Base-by-base conservation (phyloP, 495 filamentous ascomycete species). In the Sporormia fimetaria region DNA sequence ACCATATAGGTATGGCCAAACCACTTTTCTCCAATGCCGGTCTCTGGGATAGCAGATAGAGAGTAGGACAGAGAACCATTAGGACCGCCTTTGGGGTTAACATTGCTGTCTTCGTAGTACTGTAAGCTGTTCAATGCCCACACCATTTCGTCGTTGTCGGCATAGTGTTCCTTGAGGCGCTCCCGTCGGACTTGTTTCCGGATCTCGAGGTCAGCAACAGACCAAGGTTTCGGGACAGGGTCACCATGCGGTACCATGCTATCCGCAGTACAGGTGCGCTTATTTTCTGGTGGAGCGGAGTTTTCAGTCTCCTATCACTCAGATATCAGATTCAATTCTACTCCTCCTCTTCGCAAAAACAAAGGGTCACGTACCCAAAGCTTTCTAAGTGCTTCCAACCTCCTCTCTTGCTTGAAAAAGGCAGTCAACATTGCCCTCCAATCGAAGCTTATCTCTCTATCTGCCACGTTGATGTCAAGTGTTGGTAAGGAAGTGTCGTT, bases 61-160 rank as follows among this genome's bases (percentile, higher is more conserved):
- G n/a, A n/a, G n/a, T n/a, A n/a, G n/a, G n/a, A n/a, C 6, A 33
- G 10, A 12, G 21, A 43, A 3, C 37, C n/a, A 14, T 11, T 28
- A 26, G 16, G 24, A 1, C 11, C 26, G 10, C 26, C 34, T 9
- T 38, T 10, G 4, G 27, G 6, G 30, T 10, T n/a, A 12, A 21
- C 28, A 8, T 17, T 28, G 21, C 21, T 12, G 11, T 32, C 22
- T 7, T 52, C 49, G 12, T 42, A 34, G 14, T 33, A 29, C 26
- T 42, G 17, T 28, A 52, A 28, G 14, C 30, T 34, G 9, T n/a
- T 33, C 12, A 52, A 21, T 5, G 49, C 49, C 49, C 49, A 52
- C 5, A 33, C 16, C 37, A 52, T 41, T 15, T 47, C 38, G 21
- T 47, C 42, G 23, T 47, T 21, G 16, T 20, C 43, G 16, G 30